Conservation (phyloP, 345 rosid genomes). For the Murraya koenigii region DNA sequence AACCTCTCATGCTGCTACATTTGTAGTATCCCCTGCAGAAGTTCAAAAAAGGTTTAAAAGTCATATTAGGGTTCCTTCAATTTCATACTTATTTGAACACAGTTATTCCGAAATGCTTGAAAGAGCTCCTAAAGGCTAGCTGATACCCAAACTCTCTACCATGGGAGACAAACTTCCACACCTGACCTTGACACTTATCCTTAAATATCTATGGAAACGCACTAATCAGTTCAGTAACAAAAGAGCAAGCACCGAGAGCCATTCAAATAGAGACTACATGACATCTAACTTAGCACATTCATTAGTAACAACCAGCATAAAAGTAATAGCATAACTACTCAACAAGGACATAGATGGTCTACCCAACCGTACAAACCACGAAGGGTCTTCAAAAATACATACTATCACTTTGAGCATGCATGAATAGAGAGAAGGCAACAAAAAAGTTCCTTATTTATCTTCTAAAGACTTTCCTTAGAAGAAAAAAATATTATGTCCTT, state of each 20-base stretch:
- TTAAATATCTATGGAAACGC: not conserved
- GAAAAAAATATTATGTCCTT: not conserved
- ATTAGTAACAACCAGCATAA: not conserved
- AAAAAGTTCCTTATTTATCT: not conserved
- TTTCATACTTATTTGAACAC: constrained; percentile 1
- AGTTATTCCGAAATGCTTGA: not conserved
- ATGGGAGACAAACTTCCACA: not conserved
- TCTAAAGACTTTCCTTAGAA: not conserved
- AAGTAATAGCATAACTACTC: constrained; percentile 2
- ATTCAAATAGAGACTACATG: not conserved
- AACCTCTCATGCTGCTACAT: constrained; percentile 98
- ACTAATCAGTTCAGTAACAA: not conserved
- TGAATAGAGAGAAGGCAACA: not conserved
- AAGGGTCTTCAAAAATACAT: not conserved
- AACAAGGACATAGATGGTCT: not conserved
- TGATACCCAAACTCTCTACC: not conserved
- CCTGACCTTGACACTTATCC: not conserved
- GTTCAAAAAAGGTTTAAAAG: not conserved
- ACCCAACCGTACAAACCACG: not conserved
- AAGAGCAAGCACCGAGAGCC: not conserved
- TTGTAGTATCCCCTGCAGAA: constrained; percentile 90
- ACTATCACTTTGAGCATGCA: not conserved
- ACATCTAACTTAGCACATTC: not conserved
- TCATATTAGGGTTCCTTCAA: not conserved
- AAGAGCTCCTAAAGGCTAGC: constrained; percentile 9